Conservation (phyloP, 2,329 filamentous ascomycete genomes). For the Eurotiales sp. region DNA sequence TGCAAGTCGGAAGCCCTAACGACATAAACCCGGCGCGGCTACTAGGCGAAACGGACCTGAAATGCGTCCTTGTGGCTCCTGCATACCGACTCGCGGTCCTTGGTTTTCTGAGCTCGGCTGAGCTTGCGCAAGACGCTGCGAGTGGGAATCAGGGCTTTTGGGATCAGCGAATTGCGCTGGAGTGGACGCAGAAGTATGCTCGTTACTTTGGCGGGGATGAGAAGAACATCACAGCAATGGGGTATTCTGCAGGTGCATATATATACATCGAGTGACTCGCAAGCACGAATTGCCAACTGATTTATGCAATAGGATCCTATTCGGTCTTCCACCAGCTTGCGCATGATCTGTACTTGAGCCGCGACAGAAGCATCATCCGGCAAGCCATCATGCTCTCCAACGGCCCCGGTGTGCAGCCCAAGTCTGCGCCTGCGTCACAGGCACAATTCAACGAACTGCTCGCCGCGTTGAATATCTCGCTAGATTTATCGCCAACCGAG, state of each 20-base stretch:
- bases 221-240: conserved; percentile 50
- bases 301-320: conserved; percentile 43
- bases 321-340: conserved; percentile 56
- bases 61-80: conserved; percentile 52
- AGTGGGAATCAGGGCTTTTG: conserved; percentile 54
- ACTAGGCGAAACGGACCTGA: conserved; percentile 47
- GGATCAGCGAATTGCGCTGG: conserved; percentile 54
- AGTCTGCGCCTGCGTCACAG: conserved; percentile 45
- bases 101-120: conserved; percentile 52
- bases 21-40: conserved; percentile 43
- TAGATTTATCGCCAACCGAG: conserved; percentile 33
- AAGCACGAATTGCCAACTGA: conserved; percentile 8
- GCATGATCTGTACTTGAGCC: conserved; percentile 51
- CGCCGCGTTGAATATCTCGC: conserved; percentile 41
- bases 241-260: conserved; percentile 51
- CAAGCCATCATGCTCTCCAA: conserved; percentile 54
- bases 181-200: conserved; percentile 54
- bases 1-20: conserved; percentile 55
- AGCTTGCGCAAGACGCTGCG: conserved; percentile 44
- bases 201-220: conserved; percentile 50
- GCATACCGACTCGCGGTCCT: conserved; percentile 56
- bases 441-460: conserved; percentile 52
- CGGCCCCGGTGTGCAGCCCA: conserved; percentile 52
- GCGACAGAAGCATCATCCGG: conserved; percentile 46
- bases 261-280: background rate